phyloP scores from a whole-genome alignment of 2,329 filamentous ascomycete species.

The Aspergillus fumigatus region DNA sequence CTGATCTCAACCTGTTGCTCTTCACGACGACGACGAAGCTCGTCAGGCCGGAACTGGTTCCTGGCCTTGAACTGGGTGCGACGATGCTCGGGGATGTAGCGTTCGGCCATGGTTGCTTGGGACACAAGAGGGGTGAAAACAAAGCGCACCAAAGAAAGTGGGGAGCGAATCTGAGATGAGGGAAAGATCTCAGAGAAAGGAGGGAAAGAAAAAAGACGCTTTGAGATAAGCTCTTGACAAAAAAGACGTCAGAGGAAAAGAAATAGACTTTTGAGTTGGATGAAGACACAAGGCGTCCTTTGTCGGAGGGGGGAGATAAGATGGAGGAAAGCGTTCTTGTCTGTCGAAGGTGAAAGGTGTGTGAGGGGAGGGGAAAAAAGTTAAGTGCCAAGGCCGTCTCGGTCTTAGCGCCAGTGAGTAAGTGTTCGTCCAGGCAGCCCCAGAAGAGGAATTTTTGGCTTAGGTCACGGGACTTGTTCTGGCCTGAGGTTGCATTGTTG shows the following conservation, averaged over 20 bases:
- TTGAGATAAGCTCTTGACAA: conserved; percentile 16
- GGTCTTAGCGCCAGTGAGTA: background rate
- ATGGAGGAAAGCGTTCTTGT: background rate
- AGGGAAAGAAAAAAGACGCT: conserved; percentile 17
- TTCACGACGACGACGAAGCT: conserved; percentile 94
- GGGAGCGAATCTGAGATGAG: conserved; percentile 1
- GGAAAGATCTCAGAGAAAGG: conserved; percentile 3
- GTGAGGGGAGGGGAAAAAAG: conserved; percentile 22
- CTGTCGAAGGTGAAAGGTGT: conserved; percentile 1
- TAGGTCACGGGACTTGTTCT: background rate
- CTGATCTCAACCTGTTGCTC: conserved; percentile 99
- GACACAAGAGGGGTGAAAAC: conserved; percentile 23
- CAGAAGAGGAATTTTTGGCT: background rate
- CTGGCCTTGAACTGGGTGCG: conserved; percentile 99
- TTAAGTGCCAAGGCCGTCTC: background rate
- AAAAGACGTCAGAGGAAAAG: conserved; percentile 22
- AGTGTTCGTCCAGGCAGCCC: background rate
- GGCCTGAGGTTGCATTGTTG: background rate
- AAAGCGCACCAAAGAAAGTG: conserved; percentile 23
- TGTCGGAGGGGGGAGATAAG: conserved; percentile 13
- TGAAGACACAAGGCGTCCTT: conserved; percentile 4
- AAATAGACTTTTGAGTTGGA: background rate
- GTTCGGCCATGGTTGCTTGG: conserved; percentile 76
- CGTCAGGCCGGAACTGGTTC: conserved; percentile 98
- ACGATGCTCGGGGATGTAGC: conserved; percentile 98